Evolutionary conservation across 768 basidiomycete species (phyloP), one percentile per base, ranked within the genome.

Genomic region (Lactarius akahatsu): DNA sequence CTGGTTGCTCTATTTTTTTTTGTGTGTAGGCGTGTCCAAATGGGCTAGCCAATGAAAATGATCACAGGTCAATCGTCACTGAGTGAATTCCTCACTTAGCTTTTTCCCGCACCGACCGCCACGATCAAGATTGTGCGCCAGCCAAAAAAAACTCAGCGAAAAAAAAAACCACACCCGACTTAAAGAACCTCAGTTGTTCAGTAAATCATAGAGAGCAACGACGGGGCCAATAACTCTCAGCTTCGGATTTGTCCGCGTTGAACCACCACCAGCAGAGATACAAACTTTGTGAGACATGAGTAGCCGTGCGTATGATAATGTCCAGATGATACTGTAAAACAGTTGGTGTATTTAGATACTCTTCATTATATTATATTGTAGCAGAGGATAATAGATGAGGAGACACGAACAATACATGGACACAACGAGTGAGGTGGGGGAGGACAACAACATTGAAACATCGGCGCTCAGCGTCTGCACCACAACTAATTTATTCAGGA

Each of bases 321-420:
- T 67, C 50, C 58, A 40, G 62, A 63, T 62, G 61, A 52, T 67
- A 58, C 66, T 67, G 34, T 59, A 28, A 34, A 63, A 59, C 41
- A 59, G n/a, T 36, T 56, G 58, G 62, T 59, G 63, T 63, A 52
- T 59, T 30, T 55, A 67, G 66, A 67, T 67, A 58, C 54, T 62
- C 32, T 55, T 45, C 36, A 63, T 67, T 67, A 67, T 16, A 40
- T 67, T 16, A 40, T 67, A 63, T 63, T 62, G 62, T 67, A 67
- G 36, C 63, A 63, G 52, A 43, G 28, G 40, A 62, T 28, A 32
- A 34, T 62, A 63, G 57, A 40, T 23, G 38, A 40, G 18, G 45
- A 41, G 45, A n/a, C 23, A 57, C 50, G 38, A 59, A 30, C 26
- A 23, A 55, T 59, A 63, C 56, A 57, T 28, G 47, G 57, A 34